Conservation (phyloP, 305 asterid species). For the Fraxinus sp. region DNA sequence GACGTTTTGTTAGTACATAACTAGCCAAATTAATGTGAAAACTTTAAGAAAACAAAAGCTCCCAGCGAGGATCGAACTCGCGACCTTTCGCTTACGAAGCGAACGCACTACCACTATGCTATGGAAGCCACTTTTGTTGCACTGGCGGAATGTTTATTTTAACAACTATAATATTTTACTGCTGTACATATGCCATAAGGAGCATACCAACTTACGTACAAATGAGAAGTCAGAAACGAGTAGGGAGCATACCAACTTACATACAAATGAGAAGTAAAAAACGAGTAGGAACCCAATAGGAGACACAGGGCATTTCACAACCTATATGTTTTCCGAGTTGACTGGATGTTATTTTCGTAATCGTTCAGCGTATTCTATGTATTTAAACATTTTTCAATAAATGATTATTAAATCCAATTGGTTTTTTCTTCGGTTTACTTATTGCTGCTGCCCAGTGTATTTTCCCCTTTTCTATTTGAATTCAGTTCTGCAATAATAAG, state of each 20-base stretch:
- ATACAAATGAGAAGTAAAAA: too few relatives aligned
- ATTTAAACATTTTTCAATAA: neutral
- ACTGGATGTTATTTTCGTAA: neutral
- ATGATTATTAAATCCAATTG: neutral
- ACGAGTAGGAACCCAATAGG: too few relatives aligned
- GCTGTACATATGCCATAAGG: too few relatives aligned
- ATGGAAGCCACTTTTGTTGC: constrained; percentile 12
- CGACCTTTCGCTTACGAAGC: constrained; percentile 99
- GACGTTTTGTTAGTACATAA: neutral
- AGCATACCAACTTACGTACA: too few relatives aligned
- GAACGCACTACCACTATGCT: constrained; percentile 99
- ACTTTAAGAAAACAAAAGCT: constrained; percentile 34
- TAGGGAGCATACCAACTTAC: too few relatives aligned
- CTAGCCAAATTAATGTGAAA: neutral
- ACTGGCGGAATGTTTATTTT: neutral
- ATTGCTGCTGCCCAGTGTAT: neutral
- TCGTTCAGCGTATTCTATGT: neutral
- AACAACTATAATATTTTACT: too few relatives aligned
- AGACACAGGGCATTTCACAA: too few relatives aligned
- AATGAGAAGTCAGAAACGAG: too few relatives aligned
- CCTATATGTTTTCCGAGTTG: neutral
- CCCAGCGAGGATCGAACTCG: constrained; percentile 98
- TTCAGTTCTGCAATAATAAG: neutral
- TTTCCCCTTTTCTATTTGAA: neutral
- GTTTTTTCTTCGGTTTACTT: neutral